Conservation (phyloP, 139 green algal genomes). For the Chlamydomonas applanata region DNA sequence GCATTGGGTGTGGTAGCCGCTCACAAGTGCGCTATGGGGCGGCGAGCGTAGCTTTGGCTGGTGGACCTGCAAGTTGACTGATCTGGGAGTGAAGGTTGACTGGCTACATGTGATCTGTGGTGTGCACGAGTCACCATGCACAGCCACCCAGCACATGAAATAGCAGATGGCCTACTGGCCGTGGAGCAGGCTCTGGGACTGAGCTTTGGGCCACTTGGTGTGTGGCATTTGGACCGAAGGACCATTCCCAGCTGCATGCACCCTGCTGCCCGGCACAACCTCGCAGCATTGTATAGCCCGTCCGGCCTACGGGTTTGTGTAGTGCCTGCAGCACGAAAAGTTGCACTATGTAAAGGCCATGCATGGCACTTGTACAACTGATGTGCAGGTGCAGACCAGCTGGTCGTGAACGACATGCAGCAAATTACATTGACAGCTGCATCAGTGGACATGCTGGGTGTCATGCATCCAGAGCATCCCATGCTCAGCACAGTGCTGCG, state of each 20-base stretch:
- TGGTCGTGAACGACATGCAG: slow-evolving; percentile 2
- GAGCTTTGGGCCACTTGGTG: slow-evolving; percentile 13
- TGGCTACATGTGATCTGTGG: neutral
- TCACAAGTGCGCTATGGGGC: too few species aligned
- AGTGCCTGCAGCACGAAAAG: neutral
- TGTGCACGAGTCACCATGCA: neutral
- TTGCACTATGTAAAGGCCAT: too few species aligned
- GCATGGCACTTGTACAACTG: too few species aligned
- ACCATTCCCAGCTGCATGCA: too few species aligned
- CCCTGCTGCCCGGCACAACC: too few species aligned
- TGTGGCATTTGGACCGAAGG: neutral
- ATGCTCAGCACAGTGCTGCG: neutral
- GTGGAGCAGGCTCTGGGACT: neutral
- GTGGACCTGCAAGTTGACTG: too few species aligned
- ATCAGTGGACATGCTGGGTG: slow-evolving; percentile 6
- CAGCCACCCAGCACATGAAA: neutral
- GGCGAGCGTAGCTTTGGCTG: too few species aligned
- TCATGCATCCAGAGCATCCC: neutral
- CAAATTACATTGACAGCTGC: neutral
- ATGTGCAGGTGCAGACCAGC: slow-evolving; percentile 15
- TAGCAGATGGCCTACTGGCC: neutral
- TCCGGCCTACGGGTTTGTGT: too few species aligned
- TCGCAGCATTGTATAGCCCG: too few species aligned
- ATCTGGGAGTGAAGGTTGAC: neutral
- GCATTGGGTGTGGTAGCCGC: too few species aligned